Percentiles rank a stretch among this genome's conserved stretches.
Conservation (phyloP, 345 rosid species). For the Balakata baccata region DNA sequence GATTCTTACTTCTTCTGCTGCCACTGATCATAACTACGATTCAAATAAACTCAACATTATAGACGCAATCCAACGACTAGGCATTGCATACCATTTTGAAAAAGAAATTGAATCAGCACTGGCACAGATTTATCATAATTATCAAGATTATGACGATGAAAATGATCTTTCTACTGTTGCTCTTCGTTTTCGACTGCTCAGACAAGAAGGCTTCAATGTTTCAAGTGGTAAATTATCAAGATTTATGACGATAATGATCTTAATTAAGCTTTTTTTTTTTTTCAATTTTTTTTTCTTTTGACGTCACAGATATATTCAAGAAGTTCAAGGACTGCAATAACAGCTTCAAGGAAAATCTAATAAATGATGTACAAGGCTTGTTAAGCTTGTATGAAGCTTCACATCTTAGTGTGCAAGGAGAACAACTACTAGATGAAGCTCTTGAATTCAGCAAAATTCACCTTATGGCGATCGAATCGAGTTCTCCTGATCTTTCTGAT, state of each 20-base stretch:
- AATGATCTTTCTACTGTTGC: constrained; percentile 11
- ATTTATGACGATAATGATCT: no score
- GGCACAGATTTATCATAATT: not conserved
- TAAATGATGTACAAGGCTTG: constrained; percentile 10
- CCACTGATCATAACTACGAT: no score
- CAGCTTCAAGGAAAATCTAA: constrained; percentile 6
- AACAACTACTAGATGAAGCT: constrained; percentile 13
- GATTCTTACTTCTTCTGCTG: not conserved
- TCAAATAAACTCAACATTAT: constrained; percentile 2
- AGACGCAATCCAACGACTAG: constrained; percentile 24
- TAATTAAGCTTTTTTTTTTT: no score
- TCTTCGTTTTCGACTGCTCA: constrained; percentile 23
- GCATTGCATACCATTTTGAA: constrained; percentile 22
- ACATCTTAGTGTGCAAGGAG: constrained; percentile 8
- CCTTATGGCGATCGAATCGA: not conserved
- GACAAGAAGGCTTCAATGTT: constrained; percentile 24
- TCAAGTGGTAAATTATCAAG: constrained; percentile 17
- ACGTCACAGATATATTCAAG: not conserved
- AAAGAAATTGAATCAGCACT: constrained; percentile 15
- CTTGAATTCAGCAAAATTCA: not conserved
- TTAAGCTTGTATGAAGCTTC: constrained; percentile 22
- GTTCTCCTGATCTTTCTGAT: not conserved
- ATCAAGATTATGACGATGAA: no score
- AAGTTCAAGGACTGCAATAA: not conserved
- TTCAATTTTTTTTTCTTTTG: not conserved